phyloP scores from a whole-genome alignment of 2,329 filamentous ascomycete genomes.

The Cordyceps pruinosa region DNA sequence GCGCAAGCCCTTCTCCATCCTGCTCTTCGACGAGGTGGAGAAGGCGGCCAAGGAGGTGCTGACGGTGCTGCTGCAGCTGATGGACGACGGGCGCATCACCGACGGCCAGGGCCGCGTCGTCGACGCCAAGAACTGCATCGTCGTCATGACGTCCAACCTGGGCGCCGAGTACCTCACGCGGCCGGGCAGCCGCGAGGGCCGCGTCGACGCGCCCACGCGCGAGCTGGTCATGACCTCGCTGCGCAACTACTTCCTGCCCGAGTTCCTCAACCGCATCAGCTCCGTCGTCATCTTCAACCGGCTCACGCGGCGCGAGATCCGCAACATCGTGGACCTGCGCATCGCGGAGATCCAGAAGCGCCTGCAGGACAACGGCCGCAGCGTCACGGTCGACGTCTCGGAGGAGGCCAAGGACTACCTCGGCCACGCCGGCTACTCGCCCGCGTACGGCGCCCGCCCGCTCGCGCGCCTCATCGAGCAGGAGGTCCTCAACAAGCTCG shows the following conservation, averaged over 20 bases:
- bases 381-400: slow-evolving; percentile 75
- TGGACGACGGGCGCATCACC: slow-evolving; percentile 98
- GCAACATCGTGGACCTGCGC: slow-evolving; percentile 90
- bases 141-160: slow-evolving; percentile 98
- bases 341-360: slow-evolving; percentile 86
- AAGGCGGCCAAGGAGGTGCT: slow-evolving; percentile 97
- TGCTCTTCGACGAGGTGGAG: slow-evolving; percentile 96
- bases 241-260: slow-evolving; percentile 92
- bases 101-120: slow-evolving; percentile 94
- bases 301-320: slow-evolving; percentile 80
- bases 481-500: slow-evolving; percentile 89
- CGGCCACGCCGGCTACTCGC: slow-evolving; percentile 84
- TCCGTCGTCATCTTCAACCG: slow-evolving; percentile 98
- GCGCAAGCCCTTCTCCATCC: slow-evolving; percentile 91
- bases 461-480: slow-evolving; percentile 88
- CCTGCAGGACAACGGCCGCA: slow-evolving; percentile 75
- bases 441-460: slow-evolving; percentile 88
- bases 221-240: slow-evolving; percentile 88
- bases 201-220: slow-evolving; percentile 75
- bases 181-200: slow-evolving; percentile 69
- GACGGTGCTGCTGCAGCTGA: slow-evolving; percentile 95
- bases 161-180: slow-evolving; percentile 90
- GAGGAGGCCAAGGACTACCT: slow-evolving; percentile 89
- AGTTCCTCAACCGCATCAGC: slow-evolving; percentile 97
- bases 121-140: slow-evolving; percentile 95